Percentiles rank a stretch among this genome's conserved stretches.
Evolutionary conservation across 2,329 filamentous ascomycete genomes (phyloP).

Genomic region (Alternaria viburni): DNA sequence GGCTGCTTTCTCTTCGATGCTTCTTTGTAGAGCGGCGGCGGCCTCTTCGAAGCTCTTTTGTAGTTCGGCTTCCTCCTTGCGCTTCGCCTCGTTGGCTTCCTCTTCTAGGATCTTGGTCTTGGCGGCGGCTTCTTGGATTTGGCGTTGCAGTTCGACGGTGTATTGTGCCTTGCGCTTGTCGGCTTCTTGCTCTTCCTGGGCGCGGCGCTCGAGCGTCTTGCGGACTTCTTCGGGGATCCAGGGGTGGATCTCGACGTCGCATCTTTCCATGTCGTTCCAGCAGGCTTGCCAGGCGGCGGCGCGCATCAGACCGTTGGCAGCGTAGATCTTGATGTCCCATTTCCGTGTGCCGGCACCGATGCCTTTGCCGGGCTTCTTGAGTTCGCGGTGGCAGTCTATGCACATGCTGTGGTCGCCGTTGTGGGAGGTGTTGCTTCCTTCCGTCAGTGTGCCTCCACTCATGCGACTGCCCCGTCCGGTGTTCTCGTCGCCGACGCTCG

Average conservation of each 20-base stretch:
- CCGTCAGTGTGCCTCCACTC: conserved; percentile 45
- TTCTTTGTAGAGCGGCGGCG: conserved; percentile 31
- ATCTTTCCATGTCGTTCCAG: conserved; percentile 98
- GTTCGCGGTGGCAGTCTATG: conserved; percentile 54
- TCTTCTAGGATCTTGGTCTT: conserved; percentile 36
- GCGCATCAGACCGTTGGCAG: conserved; percentile 92
- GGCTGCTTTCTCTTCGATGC: conserved; percentile 35
- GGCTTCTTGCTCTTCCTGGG: conserved; percentile 51
- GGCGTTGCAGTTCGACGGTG: conserved; percentile 39
- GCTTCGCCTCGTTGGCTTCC: conserved; percentile 33
- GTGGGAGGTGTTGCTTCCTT: conserved; percentile 30
- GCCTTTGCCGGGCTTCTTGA: conserved; percentile 46
- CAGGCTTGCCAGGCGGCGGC: conserved; percentile 90
- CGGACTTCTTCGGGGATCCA: conserved; percentile 67
- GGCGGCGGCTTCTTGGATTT: conserved; percentile 41
- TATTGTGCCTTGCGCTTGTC: conserved; percentile 38
- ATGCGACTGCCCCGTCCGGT: conserved; percentile 46
- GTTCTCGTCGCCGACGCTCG: conserved; percentile 40
- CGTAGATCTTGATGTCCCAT: conserved; percentile 87
- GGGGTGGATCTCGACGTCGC: conserved; percentile 89
- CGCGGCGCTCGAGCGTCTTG: conserved; percentile 63
- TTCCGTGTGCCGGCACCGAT: conserved; percentile 56
- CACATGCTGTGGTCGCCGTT: conserved; percentile 51
- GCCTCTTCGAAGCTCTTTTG: conserved; percentile 37
- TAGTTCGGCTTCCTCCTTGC: conserved; percentile 32